Percentiles rank a stretch among this genome's conserved stretches.
phyloP scores from a whole-genome alignment of 257 asterid genomes.

The Plantago elongata region DNA sequence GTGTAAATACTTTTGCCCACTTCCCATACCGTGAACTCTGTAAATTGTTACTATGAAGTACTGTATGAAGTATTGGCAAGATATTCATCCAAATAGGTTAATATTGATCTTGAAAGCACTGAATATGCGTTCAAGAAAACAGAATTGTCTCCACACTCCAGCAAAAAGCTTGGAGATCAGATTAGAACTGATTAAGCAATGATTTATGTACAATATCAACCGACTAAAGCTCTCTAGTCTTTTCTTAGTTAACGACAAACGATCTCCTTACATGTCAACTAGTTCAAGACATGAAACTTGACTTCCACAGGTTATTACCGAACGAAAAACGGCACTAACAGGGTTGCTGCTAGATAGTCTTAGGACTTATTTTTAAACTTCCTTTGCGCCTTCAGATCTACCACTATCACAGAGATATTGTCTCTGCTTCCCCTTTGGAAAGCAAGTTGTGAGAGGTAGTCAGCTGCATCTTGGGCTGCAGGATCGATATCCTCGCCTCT shows the following conservation, averaged over 20 bases:
- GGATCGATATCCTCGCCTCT: slow-evolving; percentile 42
- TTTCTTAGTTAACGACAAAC: background rate
- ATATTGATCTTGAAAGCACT: no score
- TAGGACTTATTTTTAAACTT: slow-evolving; percentile 48
- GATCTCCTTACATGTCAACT: background rate
- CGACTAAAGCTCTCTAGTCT: background rate
- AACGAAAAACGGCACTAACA: background rate
- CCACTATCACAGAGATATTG: slow-evolving; percentile 62
- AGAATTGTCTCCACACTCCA: background rate
- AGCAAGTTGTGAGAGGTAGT: slow-evolving; percentile 50
- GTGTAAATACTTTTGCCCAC: no score
- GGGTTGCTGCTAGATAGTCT: background rate
- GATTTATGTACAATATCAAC: slow-evolving; percentile 7
- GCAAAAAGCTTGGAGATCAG: background rate
- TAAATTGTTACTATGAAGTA: no score
- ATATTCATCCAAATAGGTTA: no score
- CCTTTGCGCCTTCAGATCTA: slow-evolving; percentile 65
- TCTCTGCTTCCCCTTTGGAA: slow-evolving; percentile 62
- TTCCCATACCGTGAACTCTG: no score
- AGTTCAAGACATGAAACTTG: slow-evolving; percentile 1
- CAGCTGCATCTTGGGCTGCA: slow-evolving; percentile 72
- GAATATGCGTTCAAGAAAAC: no score
- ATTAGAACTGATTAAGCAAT: slow-evolving; percentile 6
- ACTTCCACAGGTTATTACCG: background rate
- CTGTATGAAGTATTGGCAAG: no score